These are phyloP conservation scores for Clonostachys rosea DNA, from an alignment of 2,329 filamentous ascomycete genomes.

Conservation along the genomic window DNA sequence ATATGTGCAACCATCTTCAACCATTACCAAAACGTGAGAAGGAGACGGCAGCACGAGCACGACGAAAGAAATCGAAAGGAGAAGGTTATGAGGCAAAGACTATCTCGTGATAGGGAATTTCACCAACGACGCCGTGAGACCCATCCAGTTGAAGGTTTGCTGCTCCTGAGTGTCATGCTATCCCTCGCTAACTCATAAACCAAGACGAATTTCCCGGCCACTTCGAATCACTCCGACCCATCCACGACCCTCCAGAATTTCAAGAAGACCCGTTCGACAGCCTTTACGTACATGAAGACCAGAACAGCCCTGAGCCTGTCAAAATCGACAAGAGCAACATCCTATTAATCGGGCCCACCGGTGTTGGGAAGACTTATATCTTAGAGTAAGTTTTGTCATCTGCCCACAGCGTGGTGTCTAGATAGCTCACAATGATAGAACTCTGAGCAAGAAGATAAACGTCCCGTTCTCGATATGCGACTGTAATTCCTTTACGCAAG, in stretches of 20 bases:
- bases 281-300: slow-evolving; percentile 45
- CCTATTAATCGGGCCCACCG: slow-evolving; percentile 83
- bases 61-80: slow-evolving; percentile 52
- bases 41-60: slow-evolving; percentile 74
- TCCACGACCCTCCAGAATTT: slow-evolving; percentile 25
- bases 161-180: neutral
- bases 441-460: slow-evolving; percentile 85
- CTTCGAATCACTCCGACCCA: slow-evolving; percentile 36
- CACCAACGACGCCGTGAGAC: slow-evolving; percentile 50
- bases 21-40: slow-evolving; percentile 85
- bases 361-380: slow-evolving; percentile 95
- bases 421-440: slow-evolving; percentile 47
- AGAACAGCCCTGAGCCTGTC: slow-evolving; percentile 39
- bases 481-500: slow-evolving; percentile 93
- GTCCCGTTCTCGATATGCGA: slow-evolving; percentile 95
- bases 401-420: neutral
- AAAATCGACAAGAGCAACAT: slow-evolving; percentile 96
- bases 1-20: slow-evolving; percentile 93
- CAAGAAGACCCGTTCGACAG: slow-evolving; percentile 28
- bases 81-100: slow-evolving; percentile 65
- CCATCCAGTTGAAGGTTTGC: slow-evolving; percentile 76
- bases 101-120: slow-evolving; percentile 61
- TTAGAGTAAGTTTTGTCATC: slow-evolving; percentile 47
- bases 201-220: slow-evolving; percentile 54
- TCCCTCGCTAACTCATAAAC: slow-evolving; percentile 25